These are phyloP conservation scores for Euryodendron excelsum DNA, from an alignment of 148 eudicot species.

Conservation along the genomic window DNA sequence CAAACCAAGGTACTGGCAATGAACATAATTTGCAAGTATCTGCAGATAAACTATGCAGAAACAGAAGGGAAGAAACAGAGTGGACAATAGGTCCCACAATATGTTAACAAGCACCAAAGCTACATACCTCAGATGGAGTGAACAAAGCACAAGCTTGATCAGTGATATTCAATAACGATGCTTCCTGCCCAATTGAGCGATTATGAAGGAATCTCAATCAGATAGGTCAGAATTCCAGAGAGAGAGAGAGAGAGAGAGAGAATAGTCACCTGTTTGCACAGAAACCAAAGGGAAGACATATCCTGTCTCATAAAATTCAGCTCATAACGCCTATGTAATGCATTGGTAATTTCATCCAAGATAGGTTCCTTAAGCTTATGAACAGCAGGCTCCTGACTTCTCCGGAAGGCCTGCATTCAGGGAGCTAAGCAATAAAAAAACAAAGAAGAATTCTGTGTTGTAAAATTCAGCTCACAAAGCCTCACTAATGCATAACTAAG, in stretches of 20 bases:
- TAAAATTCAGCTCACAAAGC: too few relatives aligned
- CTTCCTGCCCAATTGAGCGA: slow-evolving; percentile 52
- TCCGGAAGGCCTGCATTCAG: slow-evolving; percentile 56
- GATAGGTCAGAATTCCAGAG: neutral
- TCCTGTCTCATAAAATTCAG: slow-evolving; percentile 72
- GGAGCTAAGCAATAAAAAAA: neutral
- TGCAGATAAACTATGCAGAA: neutral
- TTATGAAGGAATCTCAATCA: neutral
- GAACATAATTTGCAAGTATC: neutral
- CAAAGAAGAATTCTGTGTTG: neutral
- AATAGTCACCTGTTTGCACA: slow-evolving; percentile 81
- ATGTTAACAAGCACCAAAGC: neutral
- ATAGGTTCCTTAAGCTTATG: slow-evolving; percentile 81
- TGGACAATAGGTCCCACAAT: neutral
- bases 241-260: neutral
- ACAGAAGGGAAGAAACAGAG: neutral
- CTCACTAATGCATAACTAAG: too few relatives aligned
- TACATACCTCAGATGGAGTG: slow-evolving; percentile 61
- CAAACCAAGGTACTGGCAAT: neutral
- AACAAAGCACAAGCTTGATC: slow-evolving; percentile 90
- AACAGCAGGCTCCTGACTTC: slow-evolving; percentile 77
- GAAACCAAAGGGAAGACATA: slow-evolving; percentile 84
- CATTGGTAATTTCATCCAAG: slow-evolving; percentile 55
- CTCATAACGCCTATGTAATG: slow-evolving; percentile 57
- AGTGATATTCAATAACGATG: slow-evolving; percentile 73